phyloP scores from a whole-genome alignment of 2,329 filamentous ascomycete species.

The Aspergillus calidoustus region DNA sequence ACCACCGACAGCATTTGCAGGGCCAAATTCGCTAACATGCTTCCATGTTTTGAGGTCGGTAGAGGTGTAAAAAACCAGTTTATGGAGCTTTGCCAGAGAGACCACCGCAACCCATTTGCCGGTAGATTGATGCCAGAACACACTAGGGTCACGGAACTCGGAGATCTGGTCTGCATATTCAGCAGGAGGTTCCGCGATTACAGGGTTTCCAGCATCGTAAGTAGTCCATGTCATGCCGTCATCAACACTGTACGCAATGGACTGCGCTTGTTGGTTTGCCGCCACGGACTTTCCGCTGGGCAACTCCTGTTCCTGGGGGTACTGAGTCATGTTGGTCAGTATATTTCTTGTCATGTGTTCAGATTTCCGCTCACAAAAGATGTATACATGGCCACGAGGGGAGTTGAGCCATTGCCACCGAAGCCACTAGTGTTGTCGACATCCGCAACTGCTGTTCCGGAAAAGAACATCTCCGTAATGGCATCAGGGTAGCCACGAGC shows the following conservation, averaged over 20 bases:
- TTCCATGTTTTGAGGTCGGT: slow-evolving; percentile 33
- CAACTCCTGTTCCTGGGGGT: not conserved
- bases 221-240: slow-evolving; percentile 29
- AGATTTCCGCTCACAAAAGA: not conserved
- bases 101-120: slow-evolving; percentile 28
- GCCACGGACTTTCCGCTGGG: not conserved
- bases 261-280: not conserved
- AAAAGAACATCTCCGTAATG: slow-evolving; percentile 54
- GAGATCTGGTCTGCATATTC: slow-evolving; percentile 49
- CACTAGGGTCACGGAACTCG: slow-evolving; percentile 66
- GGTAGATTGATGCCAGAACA: slow-evolving; percentile 40
- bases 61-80: slow-evolving; percentile 30
- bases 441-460: slow-evolving; percentile 63
- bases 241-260: not conserved
- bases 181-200: slow-evolving; percentile 56
- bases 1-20: slow-evolving; percentile 30
- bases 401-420: slow-evolving; percentile 64
- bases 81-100: slow-evolving; percentile 24
- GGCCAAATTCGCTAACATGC: slow-evolving; percentile 29
- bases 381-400: slow-evolving; percentile 57
- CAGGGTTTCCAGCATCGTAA: slow-evolving; percentile 62
- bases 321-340: not conserved
- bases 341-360: not conserved
- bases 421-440: slow-evolving; percentile 68
- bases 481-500: slow-evolving; percentile 48